These are phyloP conservation scores for Ceratocystis diversiconidia DNA, from an alignment of 2,329 filamentous ascomycete species.

Conservation along the genomic window DNA sequence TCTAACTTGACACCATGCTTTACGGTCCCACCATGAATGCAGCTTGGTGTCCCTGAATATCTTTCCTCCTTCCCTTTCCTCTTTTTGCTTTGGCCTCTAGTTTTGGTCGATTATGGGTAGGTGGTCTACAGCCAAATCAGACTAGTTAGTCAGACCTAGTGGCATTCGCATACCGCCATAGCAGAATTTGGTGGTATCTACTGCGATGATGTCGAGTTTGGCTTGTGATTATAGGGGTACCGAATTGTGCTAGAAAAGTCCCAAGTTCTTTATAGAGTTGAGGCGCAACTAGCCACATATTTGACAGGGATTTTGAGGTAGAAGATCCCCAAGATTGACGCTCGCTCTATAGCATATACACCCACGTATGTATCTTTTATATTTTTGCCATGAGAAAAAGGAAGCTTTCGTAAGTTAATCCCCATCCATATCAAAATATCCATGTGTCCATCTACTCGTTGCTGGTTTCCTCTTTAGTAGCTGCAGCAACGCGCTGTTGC, in stretches of 20 bases:
- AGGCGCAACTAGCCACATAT: background rate
- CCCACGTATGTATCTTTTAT: background rate
- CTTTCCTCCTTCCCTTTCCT: background rate
- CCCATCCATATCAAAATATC: background rate
- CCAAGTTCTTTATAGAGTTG: background rate
- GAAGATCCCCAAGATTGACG: no score
- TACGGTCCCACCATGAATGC: no score
- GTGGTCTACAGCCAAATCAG: background rate
- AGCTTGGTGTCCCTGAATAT: no score
- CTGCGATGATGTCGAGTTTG: background rate
- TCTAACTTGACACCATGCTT: no score
- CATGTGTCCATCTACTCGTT: background rate
- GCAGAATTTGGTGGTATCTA: background rate
- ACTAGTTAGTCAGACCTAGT: background rate
- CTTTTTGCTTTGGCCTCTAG: background rate
- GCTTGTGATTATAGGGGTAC: background rate
- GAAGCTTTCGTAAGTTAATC: background rate
- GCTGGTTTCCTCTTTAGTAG: background rate
- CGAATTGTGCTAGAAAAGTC: background rate
- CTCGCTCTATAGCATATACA: no score
- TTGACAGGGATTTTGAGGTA: background rate
- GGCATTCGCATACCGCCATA: background rate
- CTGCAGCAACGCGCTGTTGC: constrained; percentile 22
- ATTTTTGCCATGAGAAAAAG: background rate
- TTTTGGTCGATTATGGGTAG: background rate